A percentile compares a stretch with the other conserved stretches of the same genome.
These are phyloP conservation scores for Ichthyophthirius multifiliis DNA, from an alignment of 169 alveolate genomes.

Conservation along the genomic window DNA sequence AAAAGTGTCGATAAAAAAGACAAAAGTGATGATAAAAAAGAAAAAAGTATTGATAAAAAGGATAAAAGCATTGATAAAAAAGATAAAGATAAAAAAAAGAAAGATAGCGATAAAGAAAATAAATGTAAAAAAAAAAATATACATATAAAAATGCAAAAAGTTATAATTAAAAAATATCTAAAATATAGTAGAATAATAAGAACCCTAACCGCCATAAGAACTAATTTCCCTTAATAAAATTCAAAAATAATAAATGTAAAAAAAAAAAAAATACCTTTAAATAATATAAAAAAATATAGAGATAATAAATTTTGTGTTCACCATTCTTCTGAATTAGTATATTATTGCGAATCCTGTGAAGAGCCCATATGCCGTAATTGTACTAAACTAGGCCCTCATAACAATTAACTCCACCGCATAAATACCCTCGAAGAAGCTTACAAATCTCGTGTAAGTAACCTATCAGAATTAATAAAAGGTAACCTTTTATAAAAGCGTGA, in stretches of 20 bases:
- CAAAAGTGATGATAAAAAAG: neutral
- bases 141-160: no score
- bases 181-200: neutral
- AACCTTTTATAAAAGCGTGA: slow-evolving; percentile 64
- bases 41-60: neutral
- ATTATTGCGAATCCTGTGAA: slow-evolving; percentile 81
- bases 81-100: neutral
- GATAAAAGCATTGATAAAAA: neutral
- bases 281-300: neutral
- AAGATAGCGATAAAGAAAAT: neutral
- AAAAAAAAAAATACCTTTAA: neutral
- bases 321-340: slow-evolving; percentile 61
- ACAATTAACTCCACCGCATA: slow-evolving; percentile 68
- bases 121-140: neutral
- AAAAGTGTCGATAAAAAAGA: neutral
- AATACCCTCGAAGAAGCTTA: slow-evolving; percentile 60
- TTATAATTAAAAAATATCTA: neutral
- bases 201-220: neutral
- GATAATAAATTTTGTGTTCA: slow-evolving; percentile 55
- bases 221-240: neutral
- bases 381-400: slow-evolving; percentile 81
- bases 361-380: slow-evolving; percentile 81
- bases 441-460: slow-evolving; percentile 44
- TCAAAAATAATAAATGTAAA: neutral
- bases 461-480: slow-evolving; percentile 45